Conservation (phyloP, 768 basidiomycete species). For the Tylopilus felleus region DNA sequence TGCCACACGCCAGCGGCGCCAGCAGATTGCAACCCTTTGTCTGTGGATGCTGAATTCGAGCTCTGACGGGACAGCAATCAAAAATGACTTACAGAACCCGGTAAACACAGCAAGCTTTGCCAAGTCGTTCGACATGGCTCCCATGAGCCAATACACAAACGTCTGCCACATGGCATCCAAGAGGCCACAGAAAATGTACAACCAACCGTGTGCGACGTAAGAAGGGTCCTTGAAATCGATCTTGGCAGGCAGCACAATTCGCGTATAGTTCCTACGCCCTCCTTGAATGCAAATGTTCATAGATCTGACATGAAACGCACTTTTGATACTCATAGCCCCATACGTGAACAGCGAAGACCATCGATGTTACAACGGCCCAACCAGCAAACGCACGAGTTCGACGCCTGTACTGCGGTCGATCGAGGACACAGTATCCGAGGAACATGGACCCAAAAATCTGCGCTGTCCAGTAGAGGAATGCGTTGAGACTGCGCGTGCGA, state of each 20-base stretch:
- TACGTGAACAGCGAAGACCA: conserved; percentile 67
- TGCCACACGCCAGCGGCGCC: conserved; percentile 73
- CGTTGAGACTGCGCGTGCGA: conserved; percentile 72
- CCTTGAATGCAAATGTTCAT: background rate
- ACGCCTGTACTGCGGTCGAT: conserved; percentile 51
- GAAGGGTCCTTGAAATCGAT: conserved; percentile 58
- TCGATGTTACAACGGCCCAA: conserved; percentile 57
- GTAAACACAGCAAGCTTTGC: conserved; percentile 75
- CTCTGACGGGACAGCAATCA: background rate
- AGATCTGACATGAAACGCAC: conserved; percentile 35
- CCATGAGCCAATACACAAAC: conserved; percentile 78
- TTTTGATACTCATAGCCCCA: conserved; percentile 79
- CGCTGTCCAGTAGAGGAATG: conserved; percentile 73
- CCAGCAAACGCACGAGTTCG: conserved; percentile 69
- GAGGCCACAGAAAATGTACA: conserved; percentile 72
- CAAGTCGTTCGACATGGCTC: conserved; percentile 82
- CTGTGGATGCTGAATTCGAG: conserved; percentile 29
- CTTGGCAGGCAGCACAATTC: conserved; percentile 44
- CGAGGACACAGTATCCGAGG: conserved; percentile 64
- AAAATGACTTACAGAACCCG: conserved; percentile 65
- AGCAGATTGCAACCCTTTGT: conserved; percentile 75
- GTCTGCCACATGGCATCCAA: conserved; percentile 88
- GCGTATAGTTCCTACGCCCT: conserved; percentile 51
- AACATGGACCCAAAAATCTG: conserved; percentile 74
- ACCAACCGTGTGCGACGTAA: conserved; percentile 53